Conservation (phyloP, 371 early-diverging fungal genomes). For the Syncephalastrum racemosum region DNA sequence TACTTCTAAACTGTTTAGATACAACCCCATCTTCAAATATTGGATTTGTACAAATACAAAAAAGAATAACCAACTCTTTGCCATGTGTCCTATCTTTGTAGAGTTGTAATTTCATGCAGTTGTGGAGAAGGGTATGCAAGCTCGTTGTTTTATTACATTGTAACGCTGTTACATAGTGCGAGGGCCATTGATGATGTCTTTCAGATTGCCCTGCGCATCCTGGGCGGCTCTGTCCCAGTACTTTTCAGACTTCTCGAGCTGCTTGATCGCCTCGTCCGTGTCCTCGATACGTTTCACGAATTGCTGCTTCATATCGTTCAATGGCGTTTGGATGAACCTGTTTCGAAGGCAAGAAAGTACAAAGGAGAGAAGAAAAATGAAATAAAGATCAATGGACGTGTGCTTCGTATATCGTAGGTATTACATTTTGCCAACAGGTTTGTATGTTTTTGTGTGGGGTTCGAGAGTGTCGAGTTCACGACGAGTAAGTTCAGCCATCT, state of each 20-base stretch:
- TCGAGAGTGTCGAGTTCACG: slow-evolving; percentile 68
- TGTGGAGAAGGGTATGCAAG: not conserved
- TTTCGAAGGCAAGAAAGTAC: not conserved
- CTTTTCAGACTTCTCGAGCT: slow-evolving; percentile 73
- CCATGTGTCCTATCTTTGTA: slow-evolving; percentile 2
- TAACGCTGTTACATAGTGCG: slow-evolving; percentile 33
- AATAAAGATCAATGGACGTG: not conserved
- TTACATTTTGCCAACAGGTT: slow-evolving; percentile 80
- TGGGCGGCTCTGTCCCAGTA: slow-evolving; percentile 68
- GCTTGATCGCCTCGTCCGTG: slow-evolving; percentile 55
- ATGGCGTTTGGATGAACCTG: slow-evolving; percentile 69
- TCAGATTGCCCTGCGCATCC: slow-evolving; percentile 69
- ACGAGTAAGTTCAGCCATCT: slow-evolving; percentile 70
- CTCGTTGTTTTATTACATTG: slow-evolving; percentile 8
- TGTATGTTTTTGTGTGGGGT: slow-evolving; percentile 61
- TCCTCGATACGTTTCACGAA: slow-evolving; percentile 47
- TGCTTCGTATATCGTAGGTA: not conserved
- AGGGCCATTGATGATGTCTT: slow-evolving; percentile 62
- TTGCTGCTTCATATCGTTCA: slow-evolving; percentile 54
- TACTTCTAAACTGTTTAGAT: slow-evolving; percentile 60
- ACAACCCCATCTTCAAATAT: slow-evolving; percentile 3
- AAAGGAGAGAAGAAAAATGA: slow-evolving; percentile 1
- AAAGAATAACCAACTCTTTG: slow-evolving; percentile 9
- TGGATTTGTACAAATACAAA: slow-evolving; percentile 5
- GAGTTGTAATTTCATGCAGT: not conserved